Base-by-base conservation (phyloP, 305 asterid species). In the Fraxinus dipetala region DNA sequence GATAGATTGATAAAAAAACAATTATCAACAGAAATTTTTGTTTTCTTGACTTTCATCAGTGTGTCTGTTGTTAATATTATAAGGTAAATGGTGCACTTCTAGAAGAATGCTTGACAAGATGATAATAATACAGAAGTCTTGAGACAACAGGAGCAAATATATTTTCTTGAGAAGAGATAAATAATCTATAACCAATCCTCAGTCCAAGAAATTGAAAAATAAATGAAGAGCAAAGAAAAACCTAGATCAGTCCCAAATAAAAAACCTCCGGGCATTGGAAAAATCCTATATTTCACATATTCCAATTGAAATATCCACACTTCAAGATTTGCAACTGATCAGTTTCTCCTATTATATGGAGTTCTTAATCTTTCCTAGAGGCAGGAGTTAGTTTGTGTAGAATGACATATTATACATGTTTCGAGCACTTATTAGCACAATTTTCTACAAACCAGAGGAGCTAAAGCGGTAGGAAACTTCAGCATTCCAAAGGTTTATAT, bases 381-480 rank as follows among this genome's bases (percentile, higher is more conserved):
- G 59, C 76, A 36, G 38, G 73, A 61, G 72, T 54, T 67, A 28
- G 20, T 67, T 28, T 26, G 38, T 18, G 75, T 28, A 69, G 75
- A 70, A 70, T 70, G 43, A 13, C 24, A 70, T 31, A 30, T 31
- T 70, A 14, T 31, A 14, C 43, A 67, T 14, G 43, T 31, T n/a
- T 14, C 4, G 24, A 31, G 11, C 65, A 59, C 70, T 13, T 45
- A 74, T 51, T 76, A 70, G 59, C 63, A 63, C 75, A 18, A 74
- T 72, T 65, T 75, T 79, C 65, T 76, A 32, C 10, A 76, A 20
- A 65, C 40, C 4, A 24, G 54, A 36, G 59, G 45, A 43, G 75
- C 43, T 45, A 65, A 34, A 40, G 69, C 67, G 79, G 32, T 36
- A 65, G 76, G 78, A 84, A 80, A 87, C 56, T 65, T 79, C 80